phyloP scores from a whole-genome alignment of 2,329 filamentous ascomycete species.

The Macrophomina phaseolina region DNA sequence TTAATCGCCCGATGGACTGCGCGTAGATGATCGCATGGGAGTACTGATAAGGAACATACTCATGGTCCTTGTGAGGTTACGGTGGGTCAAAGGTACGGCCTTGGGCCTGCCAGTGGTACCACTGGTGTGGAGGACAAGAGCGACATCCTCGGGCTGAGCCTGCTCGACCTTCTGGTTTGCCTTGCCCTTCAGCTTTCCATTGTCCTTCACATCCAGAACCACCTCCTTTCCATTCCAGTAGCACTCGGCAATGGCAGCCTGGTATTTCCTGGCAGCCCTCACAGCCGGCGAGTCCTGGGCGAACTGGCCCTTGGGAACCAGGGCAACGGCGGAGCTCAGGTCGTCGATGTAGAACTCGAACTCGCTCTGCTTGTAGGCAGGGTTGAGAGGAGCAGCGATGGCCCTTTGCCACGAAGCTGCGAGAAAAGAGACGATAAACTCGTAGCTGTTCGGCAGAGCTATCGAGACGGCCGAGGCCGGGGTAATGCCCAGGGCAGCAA shows the following conservation, averaged over 20 bases:
- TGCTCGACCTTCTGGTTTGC: constrained; percentile 54
- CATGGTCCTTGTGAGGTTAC: constrained; percentile 83
- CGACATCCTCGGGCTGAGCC: constrained; percentile 77
- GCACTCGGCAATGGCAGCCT: constrained; percentile 84
- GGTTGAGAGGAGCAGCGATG: constrained; percentile 85
- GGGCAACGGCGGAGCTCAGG: constrained; percentile 76
- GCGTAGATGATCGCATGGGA: not conserved
- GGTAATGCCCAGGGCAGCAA: constrained; percentile 75
- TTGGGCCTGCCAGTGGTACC: constrained; percentile 87
- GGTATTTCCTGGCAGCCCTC: constrained; percentile 76
- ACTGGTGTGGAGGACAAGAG: constrained; percentile 81
- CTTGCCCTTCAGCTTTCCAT: constrained; percentile 67
- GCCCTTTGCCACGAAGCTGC: constrained; percentile 84
- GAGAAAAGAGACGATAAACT: constrained; percentile 86
- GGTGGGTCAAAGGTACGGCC: constrained; percentile 81
- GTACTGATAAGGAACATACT: constrained; percentile 46
- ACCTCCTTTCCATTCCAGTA: constrained; percentile 78
- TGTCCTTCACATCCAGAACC: constrained; percentile 77
- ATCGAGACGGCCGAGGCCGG: constrained; percentile 78
- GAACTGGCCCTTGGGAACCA: constrained; percentile 76
- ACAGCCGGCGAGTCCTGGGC: constrained; percentile 72
- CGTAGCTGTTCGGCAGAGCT: constrained; percentile 81
- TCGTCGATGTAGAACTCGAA: constrained; percentile 93
- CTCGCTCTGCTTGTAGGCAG: constrained; percentile 87
- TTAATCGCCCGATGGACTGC: too few species aligned